Base-by-base conservation (phyloP, 176 grass and related monocot genomes). In the Oropetium thomaeum region DNA sequence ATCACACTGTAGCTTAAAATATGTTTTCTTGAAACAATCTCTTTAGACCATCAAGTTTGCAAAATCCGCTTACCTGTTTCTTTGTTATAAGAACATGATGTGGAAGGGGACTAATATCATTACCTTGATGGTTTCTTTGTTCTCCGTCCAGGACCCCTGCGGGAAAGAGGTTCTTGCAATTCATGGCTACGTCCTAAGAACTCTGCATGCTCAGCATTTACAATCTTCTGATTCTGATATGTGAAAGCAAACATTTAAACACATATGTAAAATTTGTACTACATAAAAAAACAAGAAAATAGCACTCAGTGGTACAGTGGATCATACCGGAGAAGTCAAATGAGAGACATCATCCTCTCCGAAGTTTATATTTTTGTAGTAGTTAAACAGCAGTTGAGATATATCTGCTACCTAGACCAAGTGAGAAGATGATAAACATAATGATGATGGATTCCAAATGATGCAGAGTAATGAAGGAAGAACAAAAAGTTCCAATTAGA, bases 361-460 rank as follows among this genome's bases (percentile, higher is more conserved):
- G 40, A 97, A 97, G 37, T 91, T 81, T 67, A 76, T 89, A 57
- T 15, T 90, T 84, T 81, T 48, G 78, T 91, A 80, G 55, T 91
- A 85, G 30, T 85, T 51, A 71, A 69, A 91, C 67, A 97, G 68
- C 81, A 93, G 54, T 19, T 91, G 76, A 41, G 94, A 97, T 83
- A 97, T 79, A 82, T 97, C 88, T 49, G 57, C 83, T 42, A 85
- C 81, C 94, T 97, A 84, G 14, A 85, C 11, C n/a, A 87, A 12
- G 64, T 58, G 37, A 60, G 27, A 63, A 58, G 59, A 32, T 78
- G 20, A 87, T 72, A 39, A 82, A 60, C 17, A 70, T 30, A 58
- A 43, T 11, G 16, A 48, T 54, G 70, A 64, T 41, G 74, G 32
- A 69, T 28, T 86, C 41, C 33, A 53, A 23, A 41, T 79, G 54